Percentiles rank a stretch among this genome's conserved stretches.
phyloP scores from a whole-genome alignment of 495 filamentous ascomycete species.

The Talaromyces trachyspermus region DNA sequence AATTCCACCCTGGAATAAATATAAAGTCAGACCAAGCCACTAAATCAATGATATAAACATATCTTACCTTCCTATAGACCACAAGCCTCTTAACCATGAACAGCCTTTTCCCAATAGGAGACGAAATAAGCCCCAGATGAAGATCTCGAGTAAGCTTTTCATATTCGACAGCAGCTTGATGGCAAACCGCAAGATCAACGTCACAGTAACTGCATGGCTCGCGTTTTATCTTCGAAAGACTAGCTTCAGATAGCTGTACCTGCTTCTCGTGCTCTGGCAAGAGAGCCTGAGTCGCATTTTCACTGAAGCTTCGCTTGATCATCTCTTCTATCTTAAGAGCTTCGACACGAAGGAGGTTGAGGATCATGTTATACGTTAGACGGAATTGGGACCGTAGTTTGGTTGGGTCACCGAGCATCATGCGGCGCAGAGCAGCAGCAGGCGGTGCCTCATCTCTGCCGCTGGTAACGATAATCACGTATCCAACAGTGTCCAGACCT shows the following conservation, averaged over 20 bases:
- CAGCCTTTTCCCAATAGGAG: slow-evolving; percentile 72
- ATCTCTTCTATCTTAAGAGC: slow-evolving; percentile 98
- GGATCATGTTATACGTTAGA: slow-evolving; percentile 98
- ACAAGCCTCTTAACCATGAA: slow-evolving; percentile 67
- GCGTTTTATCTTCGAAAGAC: slow-evolving; percentile 80
- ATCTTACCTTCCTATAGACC: slow-evolving; percentile 54
- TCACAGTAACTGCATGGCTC: slow-evolving; percentile 81
- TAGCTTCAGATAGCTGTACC: slow-evolving; percentile 86
- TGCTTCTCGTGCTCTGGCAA: slow-evolving; percentile 91
- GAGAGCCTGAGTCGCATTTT: slow-evolving; percentile 95
- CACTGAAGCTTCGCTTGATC: slow-evolving; percentile 98
- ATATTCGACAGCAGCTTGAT: slow-evolving; percentile 72
- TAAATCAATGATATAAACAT: neutral
- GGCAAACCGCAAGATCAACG: slow-evolving; percentile 66
- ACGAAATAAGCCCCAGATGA: slow-evolving; percentile 59
- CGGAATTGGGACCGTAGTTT: slow-evolving; percentile 95
- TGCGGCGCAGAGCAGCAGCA: slow-evolving; percentile 68
- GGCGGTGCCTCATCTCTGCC: slow-evolving; percentile 84
- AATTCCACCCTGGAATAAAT: slow-evolving; percentile 55
- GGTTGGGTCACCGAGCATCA: slow-evolving; percentile 94
- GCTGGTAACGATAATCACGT: slow-evolving; percentile 83
- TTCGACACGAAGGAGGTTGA: slow-evolving; percentile 91
- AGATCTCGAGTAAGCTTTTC: slow-evolving; percentile 65
- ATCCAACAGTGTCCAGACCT: slow-evolving; percentile 86
- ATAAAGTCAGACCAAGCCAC: neutral